Conservation (phyloP, 2,329 filamentous ascomycete species). For the Aspergillus hortae region DNA sequence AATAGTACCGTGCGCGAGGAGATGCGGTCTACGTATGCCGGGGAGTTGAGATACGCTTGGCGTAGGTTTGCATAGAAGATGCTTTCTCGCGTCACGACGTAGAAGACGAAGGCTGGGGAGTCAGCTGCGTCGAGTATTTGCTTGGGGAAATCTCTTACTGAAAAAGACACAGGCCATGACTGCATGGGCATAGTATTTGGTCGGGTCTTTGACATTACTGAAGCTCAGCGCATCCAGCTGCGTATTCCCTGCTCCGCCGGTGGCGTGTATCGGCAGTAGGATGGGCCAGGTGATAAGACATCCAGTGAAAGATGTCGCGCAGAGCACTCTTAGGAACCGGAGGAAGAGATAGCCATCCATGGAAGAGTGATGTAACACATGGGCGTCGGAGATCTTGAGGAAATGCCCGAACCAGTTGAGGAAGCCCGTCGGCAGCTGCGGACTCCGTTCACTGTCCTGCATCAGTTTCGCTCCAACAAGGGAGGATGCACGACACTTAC, state of each 20-base stretch:
- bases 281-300: slow-evolving; percentile 83
- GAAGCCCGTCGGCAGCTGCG: slow-evolving; percentile 44
- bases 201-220: slow-evolving; percentile 64
- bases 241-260: slow-evolving; percentile 63
- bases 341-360: slow-evolving; percentile 91
- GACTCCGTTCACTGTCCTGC: slow-evolving; percentile 43
- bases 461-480: not conserved
- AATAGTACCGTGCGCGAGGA: slow-evolving; percentile 88
- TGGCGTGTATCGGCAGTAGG: slow-evolving; percentile 81
- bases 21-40: slow-evolving; percentile 75
- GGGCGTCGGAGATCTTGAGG: slow-evolving; percentile 62
- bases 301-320: slow-evolving; percentile 75
- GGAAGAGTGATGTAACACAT: slow-evolving; percentile 84
- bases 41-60: slow-evolving; percentile 85
- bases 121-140: slow-evolving; percentile 7
- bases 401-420: slow-evolving; percentile 55
- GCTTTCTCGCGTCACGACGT: slow-evolving; percentile 78
- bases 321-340: slow-evolving; percentile 76
- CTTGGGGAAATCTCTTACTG: slow-evolving; percentile 37
- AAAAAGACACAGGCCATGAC: slow-evolving; percentile 76
- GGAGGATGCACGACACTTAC: slow-evolving; percentile 18
- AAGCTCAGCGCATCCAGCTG: slow-evolving; percentile 79
- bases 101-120: slow-evolving; percentile 68
- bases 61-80: slow-evolving; percentile 89
- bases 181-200: slow-evolving; percentile 74